These are phyloP conservation scores for Isatis lusitanica DNA, from an alignment of 441 rosid genomes.

Conservation along the genomic window DNA sequence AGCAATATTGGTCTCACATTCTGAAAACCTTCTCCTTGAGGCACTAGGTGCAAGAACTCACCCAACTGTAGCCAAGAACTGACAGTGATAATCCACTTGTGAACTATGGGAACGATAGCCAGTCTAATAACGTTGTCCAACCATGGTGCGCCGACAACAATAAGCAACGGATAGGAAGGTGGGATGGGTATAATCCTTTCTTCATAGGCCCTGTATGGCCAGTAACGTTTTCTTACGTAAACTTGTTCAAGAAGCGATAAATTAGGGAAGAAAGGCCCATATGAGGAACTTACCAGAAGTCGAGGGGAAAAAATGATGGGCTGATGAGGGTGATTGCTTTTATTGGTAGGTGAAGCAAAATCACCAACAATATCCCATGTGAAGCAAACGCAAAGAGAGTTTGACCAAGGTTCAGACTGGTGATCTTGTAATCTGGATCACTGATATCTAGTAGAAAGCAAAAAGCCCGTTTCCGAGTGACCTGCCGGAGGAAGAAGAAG, in stretches of 20 bases:
- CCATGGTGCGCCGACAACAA: too few species aligned
- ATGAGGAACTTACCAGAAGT: slow-evolving; percentile 12
- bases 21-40: background rate
- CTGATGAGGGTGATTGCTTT: slow-evolving; percentile 18
- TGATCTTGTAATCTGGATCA: slow-evolving; percentile 24
- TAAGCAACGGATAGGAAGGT: too few species aligned
- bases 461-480: slow-evolving; percentile 26
- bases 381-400: slow-evolving; percentile 24
- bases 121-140: too few species aligned
- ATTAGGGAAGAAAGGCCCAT: background rate
- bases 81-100: slow-evolving; percentile 25
- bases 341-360: slow-evolving; percentile 28
- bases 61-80: slow-evolving; percentile 25
- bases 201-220: too few species aligned
- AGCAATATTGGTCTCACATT: background rate
- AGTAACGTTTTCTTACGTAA: too few species aligned
- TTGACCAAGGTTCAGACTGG: slow-evolving; percentile 15
- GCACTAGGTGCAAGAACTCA: slow-evolving; percentile 28
- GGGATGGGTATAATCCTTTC: too few species aligned
- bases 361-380: slow-evolving; percentile 21
- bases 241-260: background rate
- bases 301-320: slow-evolving; percentile 31
- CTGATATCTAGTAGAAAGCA: slow-evolving; percentile 29
- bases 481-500: slow-evolving; percentile 14
- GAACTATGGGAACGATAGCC: background rate